Conservation (phyloP, 148 eudicot genomes). For the Camellia granthamiana region DNA sequence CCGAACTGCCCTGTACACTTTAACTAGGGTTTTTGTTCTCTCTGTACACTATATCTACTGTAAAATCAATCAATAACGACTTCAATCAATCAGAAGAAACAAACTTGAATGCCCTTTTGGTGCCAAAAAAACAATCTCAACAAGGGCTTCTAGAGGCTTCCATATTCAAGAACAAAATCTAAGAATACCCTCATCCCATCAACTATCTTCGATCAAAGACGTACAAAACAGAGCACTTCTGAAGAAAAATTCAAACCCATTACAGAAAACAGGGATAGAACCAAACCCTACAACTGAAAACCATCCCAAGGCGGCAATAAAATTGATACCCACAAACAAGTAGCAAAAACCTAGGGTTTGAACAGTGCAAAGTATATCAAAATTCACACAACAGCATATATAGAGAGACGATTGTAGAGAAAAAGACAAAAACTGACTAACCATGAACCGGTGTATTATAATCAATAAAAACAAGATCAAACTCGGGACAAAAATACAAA, state of each 20-base stretch:
- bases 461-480: neutral
- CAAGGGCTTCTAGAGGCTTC: conserved; percentile 6
- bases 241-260: conserved; percentile 11
- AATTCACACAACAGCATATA: neutral
- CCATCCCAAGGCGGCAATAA: neutral
- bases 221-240: neutral
- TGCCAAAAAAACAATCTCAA: neutral
- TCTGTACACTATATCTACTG: conserved; percentile 15
- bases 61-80: conserved; percentile 7
- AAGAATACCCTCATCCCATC: neutral
- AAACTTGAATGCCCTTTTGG: neutral
- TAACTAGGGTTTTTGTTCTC: conserved; percentile 11
- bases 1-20: conserved; percentile 18
- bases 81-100: conserved; percentile 6
- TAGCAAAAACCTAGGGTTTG: conserved; percentile 13
- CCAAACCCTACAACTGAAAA: conserved; percentile 32
- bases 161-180: neutral
- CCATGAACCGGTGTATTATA: conserved; percentile 7
- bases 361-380: neutral
- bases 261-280: neutral
- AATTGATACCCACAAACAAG: conserved; percentile 5
- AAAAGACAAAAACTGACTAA: neutral
- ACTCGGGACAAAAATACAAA: neutral
- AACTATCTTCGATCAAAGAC: neutral
- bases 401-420: neutral